Evolutionary conservation across 2,329 filamentous ascomycete genomes (phyloP).

Genomic region (Fusarium foetens): DNA sequence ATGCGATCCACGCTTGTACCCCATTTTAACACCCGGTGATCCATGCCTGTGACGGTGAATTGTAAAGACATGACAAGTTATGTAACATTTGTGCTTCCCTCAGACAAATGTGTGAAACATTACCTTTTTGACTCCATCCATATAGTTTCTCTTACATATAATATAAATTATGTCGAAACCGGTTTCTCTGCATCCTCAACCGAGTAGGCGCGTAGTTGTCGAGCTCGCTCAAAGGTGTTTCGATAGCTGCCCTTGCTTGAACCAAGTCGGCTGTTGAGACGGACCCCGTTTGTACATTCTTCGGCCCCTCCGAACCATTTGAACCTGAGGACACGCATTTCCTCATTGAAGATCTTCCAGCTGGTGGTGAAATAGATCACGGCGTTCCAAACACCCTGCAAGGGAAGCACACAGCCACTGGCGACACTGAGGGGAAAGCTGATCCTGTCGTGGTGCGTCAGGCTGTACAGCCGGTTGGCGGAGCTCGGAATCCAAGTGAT

Average conservation of each 20-base stretch:
- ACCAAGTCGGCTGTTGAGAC: slow-evolving; percentile 45
- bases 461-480: slow-evolving; percentile 76
- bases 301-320: slow-evolving; percentile 13
- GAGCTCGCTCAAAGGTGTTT: slow-evolving; percentile 37
- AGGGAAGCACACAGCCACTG: slow-evolving; percentile 75
- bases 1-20: not conserved
- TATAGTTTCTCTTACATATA: not conserved
- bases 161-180: not conserved
- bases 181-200: slow-evolving; percentile 1
- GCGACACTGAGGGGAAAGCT: slow-evolving; percentile 74
- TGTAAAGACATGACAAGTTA: not conserved
- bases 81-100: not conserved
- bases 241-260: slow-evolving; percentile 32
- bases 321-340: slow-evolving; percentile 30
- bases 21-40: not conserved
- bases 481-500: slow-evolving; percentile 74
- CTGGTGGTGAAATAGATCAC: slow-evolving; percentile 79
- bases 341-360: slow-evolving; percentile 53
- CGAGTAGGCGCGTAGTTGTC: slow-evolving; percentile 6
- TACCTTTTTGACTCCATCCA: not conserved
- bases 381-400: slow-evolving; percentile 85
- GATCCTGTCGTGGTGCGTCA: slow-evolving; percentile 60
- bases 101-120: not conserved
- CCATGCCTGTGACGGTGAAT: not conserved
- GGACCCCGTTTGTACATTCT: slow-evolving; percentile 24